Percentiles rank a stretch among this genome's conserved stretches.
These are phyloP conservation scores for Cytospora chrysosperma DNA, from an alignment of 2,329 filamentous ascomycete species.

Conservation along the genomic window DNA sequence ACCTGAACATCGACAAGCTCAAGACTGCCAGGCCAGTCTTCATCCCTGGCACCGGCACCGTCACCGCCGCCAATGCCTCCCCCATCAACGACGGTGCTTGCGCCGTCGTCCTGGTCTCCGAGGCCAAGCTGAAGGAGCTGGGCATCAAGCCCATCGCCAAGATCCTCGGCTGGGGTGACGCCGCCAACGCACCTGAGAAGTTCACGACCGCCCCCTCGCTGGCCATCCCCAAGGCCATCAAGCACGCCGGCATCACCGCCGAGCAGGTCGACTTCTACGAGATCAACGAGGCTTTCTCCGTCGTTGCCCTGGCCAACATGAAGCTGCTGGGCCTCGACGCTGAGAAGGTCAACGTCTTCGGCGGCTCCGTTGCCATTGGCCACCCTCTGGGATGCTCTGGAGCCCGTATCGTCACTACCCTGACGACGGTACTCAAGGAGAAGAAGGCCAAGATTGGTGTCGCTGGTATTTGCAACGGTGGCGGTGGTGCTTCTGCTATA, in stretches of 20 bases:
- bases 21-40: constrained; percentile 82
- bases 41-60: constrained; percentile 76
- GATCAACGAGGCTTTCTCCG: constrained; percentile 99
- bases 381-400: constrained; percentile 94
- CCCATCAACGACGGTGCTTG: constrained; percentile 94
- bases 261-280: constrained; percentile 88
- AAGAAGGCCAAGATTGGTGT: constrained; percentile 92
- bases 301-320: constrained; percentile 93
- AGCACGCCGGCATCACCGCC: constrained; percentile 81
- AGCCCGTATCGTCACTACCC: constrained; percentile 86
- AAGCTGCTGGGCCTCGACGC: constrained; percentile 79
- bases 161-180: constrained; percentile 97
- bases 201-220: constrained; percentile 94
- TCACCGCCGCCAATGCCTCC: constrained; percentile 95
- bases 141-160: constrained; percentile 89
- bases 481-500: constrained; percentile 89
- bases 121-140: constrained; percentile 90
- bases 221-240: constrained; percentile 94
- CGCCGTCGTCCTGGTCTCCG: constrained; percentile 88
- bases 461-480: constrained; percentile 96
- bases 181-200: constrained; percentile 84
- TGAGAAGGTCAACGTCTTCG: constrained; percentile 92
- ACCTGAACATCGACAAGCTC: constrained; percentile 82
- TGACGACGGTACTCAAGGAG: constrained; percentile 83
- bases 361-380: constrained; percentile 91